A percentile compares a stretch with the other conserved stretches of the same genome.
These are phyloP conservation scores for Trichosporon sp. DNA, from an alignment of 1,284 basidiomycete genomes.

Conservation along the genomic window DNA sequence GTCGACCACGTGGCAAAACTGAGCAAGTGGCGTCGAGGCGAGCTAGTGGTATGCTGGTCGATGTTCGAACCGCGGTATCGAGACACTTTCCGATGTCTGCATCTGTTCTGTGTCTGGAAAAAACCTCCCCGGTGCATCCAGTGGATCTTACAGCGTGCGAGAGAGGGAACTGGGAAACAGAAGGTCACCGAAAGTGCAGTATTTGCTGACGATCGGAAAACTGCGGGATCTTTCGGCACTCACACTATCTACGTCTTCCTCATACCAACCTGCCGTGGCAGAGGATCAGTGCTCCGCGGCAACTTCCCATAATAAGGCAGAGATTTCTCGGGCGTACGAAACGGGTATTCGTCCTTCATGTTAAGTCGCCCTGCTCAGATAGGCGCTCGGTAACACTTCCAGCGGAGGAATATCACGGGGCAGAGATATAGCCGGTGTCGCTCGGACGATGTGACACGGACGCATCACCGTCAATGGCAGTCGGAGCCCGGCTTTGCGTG, in stretches of 20 bases:
- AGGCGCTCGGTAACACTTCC: too few relatives aligned
- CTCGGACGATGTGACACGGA: too few relatives aligned
- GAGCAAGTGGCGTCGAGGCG: constrained; percentile 6
- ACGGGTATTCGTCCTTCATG: too few relatives aligned
- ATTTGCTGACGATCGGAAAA: background rate
- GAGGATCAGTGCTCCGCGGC: background rate
- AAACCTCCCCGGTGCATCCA: too few relatives aligned
- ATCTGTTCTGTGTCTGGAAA: too few relatives aligned
- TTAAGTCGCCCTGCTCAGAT: too few relatives aligned
- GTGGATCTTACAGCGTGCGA: background rate
- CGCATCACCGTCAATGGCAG: too few relatives aligned
- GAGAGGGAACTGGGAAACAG: background rate
- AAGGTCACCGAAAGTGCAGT: background rate
- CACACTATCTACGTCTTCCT: background rate
- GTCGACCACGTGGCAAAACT: constrained; percentile 12
- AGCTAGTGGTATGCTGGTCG: background rate
- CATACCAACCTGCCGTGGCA: background rate
- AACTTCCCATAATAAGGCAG: background rate
- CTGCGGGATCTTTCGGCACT: constrained; percentile 9
- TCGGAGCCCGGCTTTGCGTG: too few relatives aligned
- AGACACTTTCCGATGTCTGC: too few relatives aligned
- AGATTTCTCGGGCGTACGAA: too few relatives aligned
- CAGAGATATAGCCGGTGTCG: too few relatives aligned
- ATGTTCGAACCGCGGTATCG: background rate
- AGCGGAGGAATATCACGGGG: too few relatives aligned